phyloP scores from a whole-genome alignment of 345 rosid genomes.

The Syzygium grande region DNA sequence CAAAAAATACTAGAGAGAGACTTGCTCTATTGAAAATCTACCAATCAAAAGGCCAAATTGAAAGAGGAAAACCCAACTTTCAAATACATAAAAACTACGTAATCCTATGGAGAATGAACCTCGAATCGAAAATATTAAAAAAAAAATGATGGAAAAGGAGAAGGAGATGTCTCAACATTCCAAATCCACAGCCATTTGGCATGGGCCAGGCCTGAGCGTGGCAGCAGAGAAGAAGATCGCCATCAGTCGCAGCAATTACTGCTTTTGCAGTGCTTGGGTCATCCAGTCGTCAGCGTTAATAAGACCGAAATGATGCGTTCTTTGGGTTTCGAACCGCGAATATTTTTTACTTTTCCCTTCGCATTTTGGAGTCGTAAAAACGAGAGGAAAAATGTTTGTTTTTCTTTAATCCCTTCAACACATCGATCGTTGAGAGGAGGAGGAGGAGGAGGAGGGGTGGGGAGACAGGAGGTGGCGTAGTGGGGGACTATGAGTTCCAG shows the following conservation, averaged over 20 bases:
- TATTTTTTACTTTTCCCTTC: background rate
- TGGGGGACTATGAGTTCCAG: background rate
- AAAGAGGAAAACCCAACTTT: no score
- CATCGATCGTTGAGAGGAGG: background rate
- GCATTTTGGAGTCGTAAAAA: background rate
- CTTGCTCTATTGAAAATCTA: background rate
- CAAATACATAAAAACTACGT: background rate
- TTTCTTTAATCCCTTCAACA: background rate
- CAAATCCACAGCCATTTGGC: background rate
- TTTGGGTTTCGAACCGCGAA: background rate
- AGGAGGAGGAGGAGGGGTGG: background rate
- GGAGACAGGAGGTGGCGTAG: background rate
- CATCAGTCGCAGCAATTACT: background rate
- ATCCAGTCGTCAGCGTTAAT: background rate
- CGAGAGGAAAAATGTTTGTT: background rate
- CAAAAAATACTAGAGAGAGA: background rate
- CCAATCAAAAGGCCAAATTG: background rate
- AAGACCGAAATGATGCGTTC: background rate
- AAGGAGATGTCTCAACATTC: background rate
- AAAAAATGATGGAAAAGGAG: background rate
- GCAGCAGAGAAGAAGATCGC: background rate
- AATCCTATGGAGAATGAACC: background rate
- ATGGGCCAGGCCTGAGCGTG: background rate
- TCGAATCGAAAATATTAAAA: background rate
- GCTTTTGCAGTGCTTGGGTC: background rate